Conservation (phyloP, 2,329 filamentous ascomycete genomes). For the Chaetothyriales sp. region DNA sequence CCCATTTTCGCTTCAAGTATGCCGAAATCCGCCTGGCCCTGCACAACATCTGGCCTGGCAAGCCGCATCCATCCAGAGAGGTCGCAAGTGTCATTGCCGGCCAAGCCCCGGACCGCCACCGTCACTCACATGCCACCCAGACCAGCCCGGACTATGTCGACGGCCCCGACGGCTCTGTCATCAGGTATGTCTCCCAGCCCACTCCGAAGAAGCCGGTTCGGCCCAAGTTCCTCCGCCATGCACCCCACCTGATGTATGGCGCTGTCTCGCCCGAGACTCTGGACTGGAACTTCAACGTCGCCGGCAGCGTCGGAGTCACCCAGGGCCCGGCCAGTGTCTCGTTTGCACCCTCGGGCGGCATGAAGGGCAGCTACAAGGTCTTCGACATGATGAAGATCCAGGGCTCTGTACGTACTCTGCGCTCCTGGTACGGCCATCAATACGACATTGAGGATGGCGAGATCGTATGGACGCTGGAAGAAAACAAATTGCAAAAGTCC, state of each 20-base stretch:
- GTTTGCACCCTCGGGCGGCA: slow-evolving; percentile 29
- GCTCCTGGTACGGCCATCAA: slow-evolving; percentile 22
- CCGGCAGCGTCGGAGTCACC: slow-evolving; percentile 34
- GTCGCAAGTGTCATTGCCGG: neutral
- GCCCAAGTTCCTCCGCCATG: slow-evolving; percentile 36
- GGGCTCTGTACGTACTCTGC: slow-evolving; percentile 31
- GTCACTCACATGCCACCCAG: slow-evolving; percentile 7
- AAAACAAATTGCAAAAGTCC: slow-evolving; percentile 35
- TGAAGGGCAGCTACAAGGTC: slow-evolving; percentile 30
- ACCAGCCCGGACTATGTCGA: slow-evolving; percentile 2
- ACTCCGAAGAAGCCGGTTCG: slow-evolving; percentile 13
- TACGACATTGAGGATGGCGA: slow-evolving; percentile 32
- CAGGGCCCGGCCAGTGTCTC: slow-evolving; percentile 31
- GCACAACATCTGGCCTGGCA: slow-evolving; percentile 8
- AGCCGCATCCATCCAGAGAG: neutral
- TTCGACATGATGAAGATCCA: slow-evolving; percentile 40
- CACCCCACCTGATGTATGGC: slow-evolving; percentile 37
- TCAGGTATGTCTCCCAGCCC: neutral
- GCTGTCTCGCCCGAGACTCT: slow-evolving; percentile 35
- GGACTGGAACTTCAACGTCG: slow-evolving; percentile 36
- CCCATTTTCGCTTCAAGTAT: slow-evolving; percentile 35
- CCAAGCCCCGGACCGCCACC: neutral
- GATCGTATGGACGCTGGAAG: slow-evolving; percentile 38
- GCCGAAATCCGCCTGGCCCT: slow-evolving; percentile 32
- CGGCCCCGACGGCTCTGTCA: neutral